Base-by-base conservation (phyloP, 345 rosid genomes). In the Camelina neglecta region DNA sequence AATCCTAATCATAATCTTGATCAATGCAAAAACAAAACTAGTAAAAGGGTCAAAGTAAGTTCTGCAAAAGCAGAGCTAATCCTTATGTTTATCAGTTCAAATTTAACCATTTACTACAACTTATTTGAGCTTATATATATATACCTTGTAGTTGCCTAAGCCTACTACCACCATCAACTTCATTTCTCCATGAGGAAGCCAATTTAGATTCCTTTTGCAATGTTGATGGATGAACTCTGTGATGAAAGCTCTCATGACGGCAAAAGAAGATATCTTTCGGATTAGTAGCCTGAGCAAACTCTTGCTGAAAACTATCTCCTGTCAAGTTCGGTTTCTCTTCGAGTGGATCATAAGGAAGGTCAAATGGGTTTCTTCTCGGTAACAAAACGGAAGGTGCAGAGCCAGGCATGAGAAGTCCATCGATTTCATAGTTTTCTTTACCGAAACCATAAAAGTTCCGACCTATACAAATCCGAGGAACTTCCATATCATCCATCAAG, bases 381-480 rank as follows among this genome's bases (percentile, higher is more conserved):
- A 88, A 67, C 75, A 92, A 21, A 65, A 88, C 53, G 0, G 96
- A 89, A 76, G 99, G 99, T 10, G 99, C 99, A 41, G 99, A 92
- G 53, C 93, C 87, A 16, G 98, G 98, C 49, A 85, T 62, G 50
- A 79, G 68, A 20, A 75, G 54, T 13, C 74, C 85, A 53, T 83
- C 80, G 21, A 47, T 61, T 16, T 82, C 80, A 3, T 63, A 65
- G 55, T 54, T 57, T 47, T 65, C 65, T 8, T 69, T 65, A 58
- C 59, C 69, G 20, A 71, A 81, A 38, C 86, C 86, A 57, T 73
- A 79, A 44, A 74, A 80, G 75, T 48, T 80, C 74, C 84, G 86
- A 20, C 83, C 67, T 23, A 84, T 56, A 18, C 77, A 74, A 62
- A 92, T 75, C 3, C 83, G 83, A 67, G 86, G 84, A 45, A 91